phyloP scores from a whole-genome alignment of 2,329 filamentous ascomycete genomes.

The Penicillium brevicompactum region DNA sequence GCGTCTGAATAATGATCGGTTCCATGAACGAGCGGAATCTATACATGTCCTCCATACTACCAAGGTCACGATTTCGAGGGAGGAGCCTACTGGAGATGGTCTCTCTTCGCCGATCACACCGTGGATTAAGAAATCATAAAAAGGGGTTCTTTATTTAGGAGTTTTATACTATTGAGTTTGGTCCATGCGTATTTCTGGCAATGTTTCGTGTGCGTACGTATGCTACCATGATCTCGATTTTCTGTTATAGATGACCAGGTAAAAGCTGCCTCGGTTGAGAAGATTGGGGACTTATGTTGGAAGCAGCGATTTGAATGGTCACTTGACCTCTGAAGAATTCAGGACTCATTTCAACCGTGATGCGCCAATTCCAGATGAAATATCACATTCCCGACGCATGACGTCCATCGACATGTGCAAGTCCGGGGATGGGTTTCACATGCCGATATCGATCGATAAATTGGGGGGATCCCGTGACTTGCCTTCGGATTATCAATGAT shows the following conservation, averaged over 20 bases:
- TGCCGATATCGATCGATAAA: constrained; percentile 1
- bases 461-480: constrained; percentile 28
- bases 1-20: neutral
- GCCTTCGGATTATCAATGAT: constrained; percentile 27
- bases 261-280: neutral
- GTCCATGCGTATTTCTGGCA: neutral
- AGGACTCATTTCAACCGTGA: too few species aligned
- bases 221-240: neutral
- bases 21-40: neutral
- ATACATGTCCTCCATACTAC: neutral
- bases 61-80: neutral
- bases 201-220: neutral
- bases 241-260: too few species aligned
- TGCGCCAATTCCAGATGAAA: neutral
- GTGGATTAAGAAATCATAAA: neutral
- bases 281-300: neutral
- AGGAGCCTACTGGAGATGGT: neutral
- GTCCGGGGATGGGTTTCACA: constrained; percentile 13
- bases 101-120: neutral
- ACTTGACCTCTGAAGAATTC: neutral
- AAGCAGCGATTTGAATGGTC: neutral
- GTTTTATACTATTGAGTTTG: neutral
- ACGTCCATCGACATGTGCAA: constrained; percentile 1
- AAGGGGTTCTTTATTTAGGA: neutral
- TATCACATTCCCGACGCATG: constrained; percentile 8